Evolutionary conservation across 108 stramenopile species (phyloP), one percentile per base, ranked within the genome.

Genomic region (Skeletonema menzelii): DNA sequence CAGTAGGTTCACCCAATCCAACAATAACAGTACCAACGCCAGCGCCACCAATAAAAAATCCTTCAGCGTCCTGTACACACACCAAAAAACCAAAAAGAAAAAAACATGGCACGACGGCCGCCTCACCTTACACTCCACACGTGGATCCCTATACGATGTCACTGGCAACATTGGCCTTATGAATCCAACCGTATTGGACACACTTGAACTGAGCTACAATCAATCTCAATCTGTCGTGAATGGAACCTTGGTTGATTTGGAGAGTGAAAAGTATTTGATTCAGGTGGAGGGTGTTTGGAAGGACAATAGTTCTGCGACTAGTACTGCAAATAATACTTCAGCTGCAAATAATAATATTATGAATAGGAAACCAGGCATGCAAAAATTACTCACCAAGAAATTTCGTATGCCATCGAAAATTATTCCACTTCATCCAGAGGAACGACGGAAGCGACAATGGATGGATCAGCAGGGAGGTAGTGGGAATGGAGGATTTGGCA

Each of bases 71-170:
- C 70, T 94, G 13, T 94, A 87, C 77, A 94, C 93, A 10, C 80
- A 85, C 38, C 89, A 94, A 72, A 91, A 91, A 72, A 92, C 88
- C 1, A 91, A 92, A 69, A 94, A 94, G 67, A 88, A 86, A 26
- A 90, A 90, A 66, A 67, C 81, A 28, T 94, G 93, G 93, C 69
- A 88, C 24, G 93, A 94, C 65, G 93, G 93, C 2, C 78, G 78
- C 10, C 72, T 94, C 31, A 78, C 10, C 72, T 94, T 26, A 78
- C 80, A 5, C n/a, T 92, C 19, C n/a, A 30, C 65, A 6, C 20
- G 6, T 7, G 87, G 82, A 31, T 57, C 65, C 1, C 59, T 91
- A 49, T 83, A 84, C 69, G 73, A 82, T 27, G 90, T 90, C 30
- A 17, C 73, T 84, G 83, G 84, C 5, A 35, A 55, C 4, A 79